A percentile compares a stretch with the other conserved stretches of the same genome.
Evolutionary conservation across 345 rosid species (phyloP).

Genomic region (Arabidopsis suecica): DNA sequence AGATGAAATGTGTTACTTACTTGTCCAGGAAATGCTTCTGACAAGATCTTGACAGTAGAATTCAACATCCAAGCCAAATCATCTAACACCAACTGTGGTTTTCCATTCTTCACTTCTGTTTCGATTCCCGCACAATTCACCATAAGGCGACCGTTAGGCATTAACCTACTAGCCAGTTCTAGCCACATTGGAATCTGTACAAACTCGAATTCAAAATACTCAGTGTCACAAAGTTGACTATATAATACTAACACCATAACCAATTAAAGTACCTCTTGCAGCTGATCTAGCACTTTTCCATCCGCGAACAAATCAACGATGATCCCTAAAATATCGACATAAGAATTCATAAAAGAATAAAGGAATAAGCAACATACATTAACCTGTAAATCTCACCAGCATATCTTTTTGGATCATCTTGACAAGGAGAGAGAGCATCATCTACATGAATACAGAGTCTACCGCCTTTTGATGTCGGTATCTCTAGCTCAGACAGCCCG

Average conservation of each 20-base stretch:
- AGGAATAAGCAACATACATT: not conserved
- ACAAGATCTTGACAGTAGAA: constrained; percentile 65
- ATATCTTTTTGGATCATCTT: constrained; percentile 51
- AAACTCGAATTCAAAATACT: not conserved
- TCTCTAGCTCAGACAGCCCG: constrained; percentile 75
- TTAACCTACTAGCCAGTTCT: constrained; percentile 61
- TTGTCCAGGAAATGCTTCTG: constrained; percentile 70
- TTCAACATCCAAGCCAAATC: constrained; percentile 57
- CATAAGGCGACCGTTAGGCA: constrained; percentile 78
- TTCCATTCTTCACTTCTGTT: constrained; percentile 38
- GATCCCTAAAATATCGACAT: constrained; percentile 53
- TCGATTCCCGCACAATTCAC: constrained; percentile 80
- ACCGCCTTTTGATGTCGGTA: constrained; percentile 59
- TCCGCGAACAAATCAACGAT: constrained; percentile 71
- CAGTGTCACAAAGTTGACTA: not conserved
- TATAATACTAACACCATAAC: not conserved
- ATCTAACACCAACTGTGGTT: constrained; percentile 28
- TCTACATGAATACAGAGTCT: constrained; percentile 60
- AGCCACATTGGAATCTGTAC: constrained; percentile 67
- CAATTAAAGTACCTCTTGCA: constrained; percentile 63
- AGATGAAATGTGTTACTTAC: constrained; percentile 47
- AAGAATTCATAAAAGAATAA: not conserved
- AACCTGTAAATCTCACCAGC: constrained; percentile 58
- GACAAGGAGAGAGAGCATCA: constrained; percentile 60
- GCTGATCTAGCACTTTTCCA: constrained; percentile 70